phyloP scores from a whole-genome alignment of 805 yeast genomes.

The Wickerhamomyces ciferrii region DNA sequence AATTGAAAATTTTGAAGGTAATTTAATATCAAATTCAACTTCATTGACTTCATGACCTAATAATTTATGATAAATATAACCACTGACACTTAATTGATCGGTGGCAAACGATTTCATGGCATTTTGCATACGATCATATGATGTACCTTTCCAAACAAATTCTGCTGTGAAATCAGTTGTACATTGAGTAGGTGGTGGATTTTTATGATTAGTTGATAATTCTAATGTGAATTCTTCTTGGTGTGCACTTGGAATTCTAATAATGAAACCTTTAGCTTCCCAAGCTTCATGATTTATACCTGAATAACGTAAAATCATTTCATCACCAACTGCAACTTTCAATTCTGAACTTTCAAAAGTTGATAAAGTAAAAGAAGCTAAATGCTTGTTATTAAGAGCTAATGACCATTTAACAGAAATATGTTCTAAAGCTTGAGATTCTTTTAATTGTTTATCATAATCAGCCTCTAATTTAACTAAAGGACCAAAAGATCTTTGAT shows the following conservation, averaged over 20 bases:
- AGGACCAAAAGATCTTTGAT: slow-evolving; percentile 83
- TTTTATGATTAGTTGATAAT: slow-evolving; percentile 36
- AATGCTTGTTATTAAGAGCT: slow-evolving; percentile 57
- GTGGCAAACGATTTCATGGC: slow-evolving; percentile 72
- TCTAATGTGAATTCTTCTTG: slow-evolving; percentile 73
- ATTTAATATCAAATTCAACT: slow-evolving; percentile 51
- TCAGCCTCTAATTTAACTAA: slow-evolving; percentile 79
- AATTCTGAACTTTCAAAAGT: slow-evolving; percentile 60
- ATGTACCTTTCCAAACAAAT: slow-evolving; percentile 83
- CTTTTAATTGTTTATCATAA: slow-evolving; percentile 67
- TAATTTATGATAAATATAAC: slow-evolving; percentile 68
- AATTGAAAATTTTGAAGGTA: slow-evolving; percentile 59
- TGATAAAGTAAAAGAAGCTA: slow-evolving; percentile 66
- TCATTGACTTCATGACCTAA: slow-evolving; percentile 75
- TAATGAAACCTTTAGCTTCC: slow-evolving; percentile 69
- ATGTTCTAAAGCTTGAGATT: slow-evolving; percentile 71
- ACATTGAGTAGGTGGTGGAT: slow-evolving; percentile 53
- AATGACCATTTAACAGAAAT: slow-evolving; percentile 70
- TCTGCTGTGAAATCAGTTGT: slow-evolving; percentile 74
- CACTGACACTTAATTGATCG: slow-evolving; percentile 62
- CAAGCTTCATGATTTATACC: slow-evolving; percentile 58
- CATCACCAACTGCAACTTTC: slow-evolving; percentile 82
- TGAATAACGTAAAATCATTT: slow-evolving; percentile 59
- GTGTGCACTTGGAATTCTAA: slow-evolving; percentile 61
- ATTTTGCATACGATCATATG: slow-evolving; percentile 79